phyloP scores from a whole-genome alignment of 441 rosid genomes.

The Flueggea neowawraea region DNA sequence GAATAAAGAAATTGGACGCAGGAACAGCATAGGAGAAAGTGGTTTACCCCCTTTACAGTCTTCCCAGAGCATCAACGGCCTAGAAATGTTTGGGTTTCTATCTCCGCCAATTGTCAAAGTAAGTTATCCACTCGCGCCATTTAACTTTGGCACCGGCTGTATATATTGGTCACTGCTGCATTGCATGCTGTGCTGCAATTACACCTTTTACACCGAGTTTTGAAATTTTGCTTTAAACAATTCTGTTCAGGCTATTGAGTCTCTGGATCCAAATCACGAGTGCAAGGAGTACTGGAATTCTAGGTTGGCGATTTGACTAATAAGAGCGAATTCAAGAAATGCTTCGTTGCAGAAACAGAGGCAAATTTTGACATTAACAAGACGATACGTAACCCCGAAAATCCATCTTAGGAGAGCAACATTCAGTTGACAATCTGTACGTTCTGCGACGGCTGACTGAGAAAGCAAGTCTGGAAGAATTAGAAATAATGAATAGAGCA shows the following conservation, averaged over 20 bases:
- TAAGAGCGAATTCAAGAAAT: conserved; percentile 17
- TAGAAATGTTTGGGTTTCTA: conserved; percentile 82
- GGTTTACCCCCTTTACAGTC: conserved; percentile 38
- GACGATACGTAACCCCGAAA: conserved; percentile 18
- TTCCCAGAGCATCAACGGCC: conserved; percentile 52
- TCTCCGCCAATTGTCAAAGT: conserved; percentile 70
- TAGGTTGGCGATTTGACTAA: conserved; percentile 16
- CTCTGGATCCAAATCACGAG: conserved; percentile 72
- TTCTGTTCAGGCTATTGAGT: conserved; percentile 63
- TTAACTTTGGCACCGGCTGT: no score
- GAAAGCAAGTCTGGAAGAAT: conserved; percentile 55
- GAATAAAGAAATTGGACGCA: conserved; percentile 49
- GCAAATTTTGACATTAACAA: conserved; percentile 34
- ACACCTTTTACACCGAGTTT: not conserved
- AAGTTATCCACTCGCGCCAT: not conserved
- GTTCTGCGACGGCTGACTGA: conserved; percentile 49
- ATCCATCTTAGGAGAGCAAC: conserved; percentile 18
- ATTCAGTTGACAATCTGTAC: conserved; percentile 23
- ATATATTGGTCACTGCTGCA: no score
- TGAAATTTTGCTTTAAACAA: conserved; percentile 5
- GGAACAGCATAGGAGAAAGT: conserved; percentile 37
- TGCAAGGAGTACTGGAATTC: conserved; percentile 75
- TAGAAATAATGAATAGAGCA: conserved; percentile 45
- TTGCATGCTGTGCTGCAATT: no score
- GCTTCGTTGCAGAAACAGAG: conserved; percentile 10